A percentile compares a stretch with the other conserved stretches of the same genome.
Conservation (phyloP, 192 early-diverging fungal species). For the Funneliformis geosporum region DNA sequence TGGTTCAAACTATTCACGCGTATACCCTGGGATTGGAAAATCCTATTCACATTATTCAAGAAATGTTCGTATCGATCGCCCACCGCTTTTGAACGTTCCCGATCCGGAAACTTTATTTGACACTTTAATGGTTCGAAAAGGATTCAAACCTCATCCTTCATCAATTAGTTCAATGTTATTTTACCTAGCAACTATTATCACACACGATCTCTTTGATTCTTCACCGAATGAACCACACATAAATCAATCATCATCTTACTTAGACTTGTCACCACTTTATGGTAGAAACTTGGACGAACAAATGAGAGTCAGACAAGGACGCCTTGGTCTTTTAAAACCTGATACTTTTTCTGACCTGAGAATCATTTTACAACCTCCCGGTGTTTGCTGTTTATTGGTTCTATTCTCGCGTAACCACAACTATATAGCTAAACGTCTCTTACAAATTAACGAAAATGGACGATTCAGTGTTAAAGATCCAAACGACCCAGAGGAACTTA, state of each 20-base stretch:
- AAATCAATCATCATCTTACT: conserved; percentile 41
- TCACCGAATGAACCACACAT: no score
- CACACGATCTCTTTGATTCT: no score
- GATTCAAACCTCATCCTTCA: no score
- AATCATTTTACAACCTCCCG: conserved; percentile 37
- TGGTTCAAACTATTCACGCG: no score
- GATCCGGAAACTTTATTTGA: no score
- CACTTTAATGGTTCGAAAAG: no score
- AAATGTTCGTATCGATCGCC: no score
- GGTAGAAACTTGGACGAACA: conserved; percentile 36
- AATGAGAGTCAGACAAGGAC: not conserved
- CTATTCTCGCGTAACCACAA: conserved; percentile 56
- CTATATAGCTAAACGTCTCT: conserved; percentile 49
- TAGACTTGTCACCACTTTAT: conserved; percentile 46
- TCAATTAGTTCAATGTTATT: no score
- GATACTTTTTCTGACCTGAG: conserved; percentile 17
- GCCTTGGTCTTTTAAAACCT: not conserved
- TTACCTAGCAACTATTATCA: no score
- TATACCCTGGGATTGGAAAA: no score
- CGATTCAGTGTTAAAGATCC: conserved; percentile 40
- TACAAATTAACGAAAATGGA: conserved; percentile 42
- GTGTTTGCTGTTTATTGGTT: conserved; percentile 42
- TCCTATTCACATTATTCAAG: no score
- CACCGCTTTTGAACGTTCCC: no score
- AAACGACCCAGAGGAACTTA: conserved; percentile 16